Percentiles rank a stretch among this genome's conserved stretches.
phyloP scores from a whole-genome alignment of 2,329 filamentous ascomycete genomes.

The Incumbomyces delicatus region DNA sequence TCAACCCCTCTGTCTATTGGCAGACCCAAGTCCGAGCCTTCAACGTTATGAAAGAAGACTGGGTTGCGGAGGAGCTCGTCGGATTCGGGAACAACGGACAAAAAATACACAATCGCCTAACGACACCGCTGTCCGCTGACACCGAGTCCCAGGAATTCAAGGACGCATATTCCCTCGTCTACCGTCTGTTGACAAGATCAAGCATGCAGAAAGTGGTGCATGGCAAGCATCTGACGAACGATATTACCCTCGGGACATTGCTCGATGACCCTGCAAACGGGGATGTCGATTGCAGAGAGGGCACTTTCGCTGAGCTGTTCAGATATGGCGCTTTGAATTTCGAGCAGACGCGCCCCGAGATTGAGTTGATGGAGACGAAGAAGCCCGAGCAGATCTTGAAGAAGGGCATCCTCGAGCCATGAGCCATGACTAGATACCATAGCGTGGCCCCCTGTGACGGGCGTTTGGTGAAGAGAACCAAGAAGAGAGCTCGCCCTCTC shows the following conservation, averaged over 20 bases:
- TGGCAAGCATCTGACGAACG: constrained; percentile 22
- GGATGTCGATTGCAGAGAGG: constrained; percentile 19
- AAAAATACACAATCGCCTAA: constrained; percentile 22
- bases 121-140: constrained; percentile 20
- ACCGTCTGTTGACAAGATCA: constrained; percentile 19
- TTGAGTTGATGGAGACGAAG: constrained; percentile 11
- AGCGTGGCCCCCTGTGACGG: not conserved
- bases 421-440: not conserved
- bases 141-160: constrained; percentile 22
- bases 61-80: constrained; percentile 19
- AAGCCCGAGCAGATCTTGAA: constrained; percentile 13
- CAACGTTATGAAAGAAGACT: constrained; percentile 20
- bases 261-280: constrained; percentile 22
- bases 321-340: constrained; percentile 25
- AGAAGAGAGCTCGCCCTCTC: no score
- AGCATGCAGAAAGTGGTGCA: constrained; percentile 24
- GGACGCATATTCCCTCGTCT: constrained; percentile 22
- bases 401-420: constrained; percentile 20
- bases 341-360: constrained; percentile 20
- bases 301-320: constrained; percentile 25
- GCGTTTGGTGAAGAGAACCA: no score
- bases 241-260: constrained; percentile 19
- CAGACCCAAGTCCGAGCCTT: constrained; percentile 23
- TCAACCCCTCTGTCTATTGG: constrained; percentile 25
- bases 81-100: constrained; percentile 22